Conservation (phyloP, 31 red algal genomes). For the Bonnemaisonia californica region DNA sequence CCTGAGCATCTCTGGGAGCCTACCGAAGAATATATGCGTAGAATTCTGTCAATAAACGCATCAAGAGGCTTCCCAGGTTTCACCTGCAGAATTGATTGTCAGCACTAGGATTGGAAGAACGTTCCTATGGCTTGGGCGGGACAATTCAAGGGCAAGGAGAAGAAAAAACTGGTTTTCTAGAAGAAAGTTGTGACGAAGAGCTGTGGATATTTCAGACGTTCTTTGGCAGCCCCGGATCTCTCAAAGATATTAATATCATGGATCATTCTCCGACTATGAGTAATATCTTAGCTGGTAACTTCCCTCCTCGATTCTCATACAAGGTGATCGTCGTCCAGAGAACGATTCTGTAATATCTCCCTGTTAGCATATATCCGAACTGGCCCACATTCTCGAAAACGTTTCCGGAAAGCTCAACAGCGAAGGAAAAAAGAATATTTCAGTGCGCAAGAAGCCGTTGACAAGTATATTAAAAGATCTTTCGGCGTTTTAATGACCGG, state of each 20-base stretch:
- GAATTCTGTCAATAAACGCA: constrained; percentile 26
- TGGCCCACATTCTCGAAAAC: constrained; percentile 43
- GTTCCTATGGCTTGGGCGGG: constrained; percentile 24
- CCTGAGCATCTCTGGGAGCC: constrained; percentile 16
- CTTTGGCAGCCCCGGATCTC: constrained; percentile 29
- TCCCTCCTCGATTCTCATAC: neutral
- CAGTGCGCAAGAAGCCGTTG: neutral
- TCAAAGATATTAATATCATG: constrained; percentile 39
- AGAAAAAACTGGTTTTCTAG: constrained; percentile 15
- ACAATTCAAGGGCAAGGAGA: constrained; percentile 26
- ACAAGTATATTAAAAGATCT: constrained; percentile 29
- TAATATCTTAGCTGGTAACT: constrained; percentile 27
- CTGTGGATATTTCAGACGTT: constrained; percentile 27
- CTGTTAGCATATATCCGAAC: constrained; percentile 31
- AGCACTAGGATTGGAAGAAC: constrained; percentile 36
- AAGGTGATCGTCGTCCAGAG: neutral
- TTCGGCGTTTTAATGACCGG: constrained; percentile 9
- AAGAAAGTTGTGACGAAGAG: constrained; percentile 6
- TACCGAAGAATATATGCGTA: constrained; percentile 5
- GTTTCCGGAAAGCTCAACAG: neutral
- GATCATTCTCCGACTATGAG: constrained; percentile 17
- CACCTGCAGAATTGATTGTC: neutral
- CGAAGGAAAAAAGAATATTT: neutral
- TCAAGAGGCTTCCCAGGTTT: constrained; percentile 31
- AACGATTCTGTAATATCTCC: constrained; percentile 15